Evolutionary conservation across 768 basidiomycete genomes (phyloP).

Genomic region (Naganishia kalamii): DNA sequence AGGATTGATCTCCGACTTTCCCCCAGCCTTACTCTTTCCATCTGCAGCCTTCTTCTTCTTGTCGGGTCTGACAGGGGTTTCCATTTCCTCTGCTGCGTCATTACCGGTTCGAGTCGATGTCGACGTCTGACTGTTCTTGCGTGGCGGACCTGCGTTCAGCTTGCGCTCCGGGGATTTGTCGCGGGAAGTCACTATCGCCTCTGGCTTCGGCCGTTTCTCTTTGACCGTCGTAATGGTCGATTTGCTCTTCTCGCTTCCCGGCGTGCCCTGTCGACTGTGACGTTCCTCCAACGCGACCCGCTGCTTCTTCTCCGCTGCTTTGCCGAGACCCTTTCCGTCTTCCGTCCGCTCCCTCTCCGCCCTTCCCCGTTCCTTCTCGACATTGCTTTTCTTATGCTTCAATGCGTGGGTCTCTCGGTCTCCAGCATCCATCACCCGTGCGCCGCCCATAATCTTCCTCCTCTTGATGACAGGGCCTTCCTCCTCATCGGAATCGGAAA

Average conservation of each 20-base stretch:
- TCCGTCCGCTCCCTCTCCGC: constrained; percentile 5
- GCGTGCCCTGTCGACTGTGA: constrained; percentile 9
- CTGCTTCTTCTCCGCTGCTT: constrained; percentile 19
- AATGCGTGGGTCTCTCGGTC: background rate
- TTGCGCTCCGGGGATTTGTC: constrained; percentile 10
- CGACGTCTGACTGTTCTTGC: constrained; percentile 10
- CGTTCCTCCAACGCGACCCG: background rate
- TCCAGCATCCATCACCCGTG: background rate
- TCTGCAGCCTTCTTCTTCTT: constrained; percentile 3
- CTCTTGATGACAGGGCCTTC: constrained; percentile 11
- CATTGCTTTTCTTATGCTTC: background rate
- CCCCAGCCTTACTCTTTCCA: background rate
- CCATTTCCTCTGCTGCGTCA: background rate
- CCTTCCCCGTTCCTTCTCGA: background rate
- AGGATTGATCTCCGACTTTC: constrained; percentile 13
- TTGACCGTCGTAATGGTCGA: background rate
- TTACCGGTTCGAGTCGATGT: background rate
- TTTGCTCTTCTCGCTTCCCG: constrained; percentile 3
- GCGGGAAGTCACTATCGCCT: background rate
- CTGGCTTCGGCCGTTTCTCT: constrained; percentile 6
- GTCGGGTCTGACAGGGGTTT: background rate
- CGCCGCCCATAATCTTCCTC: constrained; percentile 9
- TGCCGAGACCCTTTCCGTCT: constrained; percentile 16
- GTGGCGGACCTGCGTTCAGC: background rate
- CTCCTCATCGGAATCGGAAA: constrained; percentile 13